Base-by-base conservation (phyloP, 1,139 yeast species). In the Yamadazyma membranifaciens region DNA sequence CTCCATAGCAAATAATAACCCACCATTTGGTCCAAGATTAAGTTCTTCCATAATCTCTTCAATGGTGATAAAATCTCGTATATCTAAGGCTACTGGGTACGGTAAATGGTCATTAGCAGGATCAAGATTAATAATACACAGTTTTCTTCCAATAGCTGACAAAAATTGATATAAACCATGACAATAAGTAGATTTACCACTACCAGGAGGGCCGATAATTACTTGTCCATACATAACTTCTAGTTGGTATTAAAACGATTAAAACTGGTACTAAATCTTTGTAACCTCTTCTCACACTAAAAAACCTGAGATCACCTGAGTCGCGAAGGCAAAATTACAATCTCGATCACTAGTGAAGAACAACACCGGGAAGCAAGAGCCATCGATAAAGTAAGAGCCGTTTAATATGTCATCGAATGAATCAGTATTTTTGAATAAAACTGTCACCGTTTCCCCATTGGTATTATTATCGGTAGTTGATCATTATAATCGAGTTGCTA, bases 191-290 rank as follows among this genome's bases (percentile, higher is more conserved):
- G 97, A 87, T 57, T 94, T 94, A 1, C 99, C 99, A 0, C 96
- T 78, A 2, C 98, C 99, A 0, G 99, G 98, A 0, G 98, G 98
- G 0, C 99, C 99, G 29, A 94, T 87, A 11, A 92, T 92, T 15
- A 92, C 79, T 62, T 92, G 97, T 2, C 95, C 97, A 61, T 87
- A 91, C 69, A 72, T 71, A 10, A 12, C 31, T 29, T 10, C 16
- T 16, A 9, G 24, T 31, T 10, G n/a, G 6, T 31, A 7, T 26
- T 22, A n/a, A n/a, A n/a, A n/a, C n/a, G n/a, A n/a, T n/a, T n/a
- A n/a, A n/a, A n/a, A n/a, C n/a, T n/a, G n/a, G 6, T 29, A 12
- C 15, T 9, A 29, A 29, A 12, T 30, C 33, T 15, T 30, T 6
- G 5, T 9, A 14, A 30, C 15, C 26, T 26, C 12, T 24, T 25